Conservation (phyloP, 2,329 filamentous ascomycete genomes). For the Teratosphaeriaceae sp. region DNA sequence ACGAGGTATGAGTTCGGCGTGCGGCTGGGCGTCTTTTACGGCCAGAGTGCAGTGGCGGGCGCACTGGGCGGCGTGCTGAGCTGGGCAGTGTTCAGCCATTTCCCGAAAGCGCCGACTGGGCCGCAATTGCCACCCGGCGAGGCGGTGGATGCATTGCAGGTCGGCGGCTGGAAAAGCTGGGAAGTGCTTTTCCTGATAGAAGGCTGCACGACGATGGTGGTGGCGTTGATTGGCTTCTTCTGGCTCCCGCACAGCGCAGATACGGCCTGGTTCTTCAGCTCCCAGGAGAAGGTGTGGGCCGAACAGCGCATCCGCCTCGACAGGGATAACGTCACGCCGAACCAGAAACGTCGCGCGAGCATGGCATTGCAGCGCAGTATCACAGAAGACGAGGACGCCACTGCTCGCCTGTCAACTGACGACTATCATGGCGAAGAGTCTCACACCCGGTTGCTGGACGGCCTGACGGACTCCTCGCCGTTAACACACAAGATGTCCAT, state of each 20-base stretch:
- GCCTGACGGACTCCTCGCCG: slow-evolving; percentile 1
- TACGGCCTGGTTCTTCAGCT: slow-evolving; percentile 47
- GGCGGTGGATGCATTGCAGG: background rate
- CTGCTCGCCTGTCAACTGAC: background rate
- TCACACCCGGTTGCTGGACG: slow-evolving; percentile 19
- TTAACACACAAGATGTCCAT: slow-evolving; percentile 11
- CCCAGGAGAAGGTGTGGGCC: slow-evolving; percentile 40
- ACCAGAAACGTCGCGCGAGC: slow-evolving; percentile 5
- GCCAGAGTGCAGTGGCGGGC: slow-evolving; percentile 50
- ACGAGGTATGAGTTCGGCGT: slow-evolving; percentile 51
- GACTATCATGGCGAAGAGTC: slow-evolving; percentile 21
- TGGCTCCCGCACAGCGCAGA: slow-evolving; percentile 45
- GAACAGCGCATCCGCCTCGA: slow-evolving; percentile 37
- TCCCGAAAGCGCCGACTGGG: slow-evolving; percentile 17
- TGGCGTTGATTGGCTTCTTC: slow-evolving; percentile 43
- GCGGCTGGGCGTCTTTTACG: slow-evolving; percentile 50
- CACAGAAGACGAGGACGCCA: slow-evolving; percentile 7
- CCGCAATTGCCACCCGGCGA: slow-evolving; percentile 6
- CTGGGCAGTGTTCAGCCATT: slow-evolving; percentile 43
- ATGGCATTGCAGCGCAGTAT: background rate
- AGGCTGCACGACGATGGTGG: slow-evolving; percentile 39
- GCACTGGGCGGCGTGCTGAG: slow-evolving; percentile 51
- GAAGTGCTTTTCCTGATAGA: slow-evolving; percentile 47
- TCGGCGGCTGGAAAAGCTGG: slow-evolving; percentile 39
- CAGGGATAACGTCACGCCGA: slow-evolving; percentile 10